Conservation (phyloP, 148 eudicot species). For the Vaccinium darrowii region DNA sequence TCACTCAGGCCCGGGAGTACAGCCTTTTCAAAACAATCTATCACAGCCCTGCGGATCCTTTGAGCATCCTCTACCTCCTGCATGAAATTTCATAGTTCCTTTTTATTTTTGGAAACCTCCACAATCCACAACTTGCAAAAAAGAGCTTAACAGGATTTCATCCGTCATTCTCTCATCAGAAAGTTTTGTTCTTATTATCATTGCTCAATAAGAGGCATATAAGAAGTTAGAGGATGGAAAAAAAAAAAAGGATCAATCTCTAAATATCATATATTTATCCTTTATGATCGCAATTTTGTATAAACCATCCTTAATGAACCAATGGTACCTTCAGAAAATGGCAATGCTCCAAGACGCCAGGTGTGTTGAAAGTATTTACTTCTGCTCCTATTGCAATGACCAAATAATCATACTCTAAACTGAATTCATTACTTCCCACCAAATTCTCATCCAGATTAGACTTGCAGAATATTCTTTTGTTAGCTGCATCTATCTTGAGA, state of each 20-base stretch:
- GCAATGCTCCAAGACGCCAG: constrained; percentile 85
- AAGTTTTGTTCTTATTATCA: neutral
- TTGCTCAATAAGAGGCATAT: neutral
- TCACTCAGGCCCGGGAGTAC: constrained; percentile 62
- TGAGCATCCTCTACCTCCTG: constrained; percentile 87
- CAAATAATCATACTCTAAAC: constrained; percentile 73
- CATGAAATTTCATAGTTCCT: constrained; percentile 14
- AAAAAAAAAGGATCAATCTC: neutral
- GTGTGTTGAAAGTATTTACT: constrained; percentile 88
- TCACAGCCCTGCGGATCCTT: constrained; percentile 57
- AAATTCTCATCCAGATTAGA: constrained; percentile 51
- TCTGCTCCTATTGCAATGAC: constrained; percentile 81
- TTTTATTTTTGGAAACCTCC: neutral
- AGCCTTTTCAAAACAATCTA: constrained; percentile 76
- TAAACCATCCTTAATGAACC: neutral
- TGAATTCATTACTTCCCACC: constrained; percentile 56
- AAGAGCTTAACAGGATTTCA: neutral
- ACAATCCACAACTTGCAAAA: neutral
- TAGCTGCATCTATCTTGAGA: constrained; percentile 62
- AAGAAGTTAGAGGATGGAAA: neutral
- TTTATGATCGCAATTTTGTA: neutral
- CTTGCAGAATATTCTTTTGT: constrained; percentile 58
- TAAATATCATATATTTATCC: neutral
- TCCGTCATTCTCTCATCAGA: neutral
- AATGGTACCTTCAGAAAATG: constrained; percentile 78